phyloP scores from a whole-genome alignment of 345 rosid genomes.

The Citrus medica region DNA sequence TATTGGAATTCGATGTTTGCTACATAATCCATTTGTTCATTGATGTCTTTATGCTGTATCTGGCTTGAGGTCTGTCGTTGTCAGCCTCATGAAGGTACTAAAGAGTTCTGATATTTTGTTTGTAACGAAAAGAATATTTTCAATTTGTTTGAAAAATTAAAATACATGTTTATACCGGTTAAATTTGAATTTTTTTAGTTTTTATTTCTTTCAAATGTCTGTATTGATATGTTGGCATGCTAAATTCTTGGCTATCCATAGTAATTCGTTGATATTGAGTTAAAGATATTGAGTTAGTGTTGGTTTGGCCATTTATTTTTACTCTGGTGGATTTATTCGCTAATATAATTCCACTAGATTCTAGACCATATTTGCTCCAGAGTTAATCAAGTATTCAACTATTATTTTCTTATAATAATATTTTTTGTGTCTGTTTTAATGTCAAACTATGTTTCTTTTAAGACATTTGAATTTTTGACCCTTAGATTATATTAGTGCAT shows the following conservation, averaged over 20 bases:
- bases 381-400: neutral
- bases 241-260: neutral
- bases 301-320: neutral
- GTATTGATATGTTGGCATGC: neutral
- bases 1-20: neutral
- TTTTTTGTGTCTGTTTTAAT: conserved; percentile 5
- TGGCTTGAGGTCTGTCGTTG: neutral
- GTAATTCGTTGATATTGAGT: conserved; percentile 1
- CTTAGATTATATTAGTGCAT: neutral
- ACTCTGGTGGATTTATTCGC: neutral
- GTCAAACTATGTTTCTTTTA: conserved; percentile 7
- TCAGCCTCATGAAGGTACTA: neutral
- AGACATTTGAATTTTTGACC: conserved; percentile 7
- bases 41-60: neutral
- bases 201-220: neutral
- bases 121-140: neutral
- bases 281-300: neutral
- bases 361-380: neutral
- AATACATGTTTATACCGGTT: neutral
- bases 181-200: neutral
- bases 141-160: neutral
- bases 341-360: neutral
- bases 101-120: neutral
- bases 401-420: conserved; percentile 3
- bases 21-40: neutral